These are phyloP conservation scores for Grosmannia clavigera DNA, from an alignment of 2,329 filamentous ascomycete species.

Conservation along the genomic window DNA sequence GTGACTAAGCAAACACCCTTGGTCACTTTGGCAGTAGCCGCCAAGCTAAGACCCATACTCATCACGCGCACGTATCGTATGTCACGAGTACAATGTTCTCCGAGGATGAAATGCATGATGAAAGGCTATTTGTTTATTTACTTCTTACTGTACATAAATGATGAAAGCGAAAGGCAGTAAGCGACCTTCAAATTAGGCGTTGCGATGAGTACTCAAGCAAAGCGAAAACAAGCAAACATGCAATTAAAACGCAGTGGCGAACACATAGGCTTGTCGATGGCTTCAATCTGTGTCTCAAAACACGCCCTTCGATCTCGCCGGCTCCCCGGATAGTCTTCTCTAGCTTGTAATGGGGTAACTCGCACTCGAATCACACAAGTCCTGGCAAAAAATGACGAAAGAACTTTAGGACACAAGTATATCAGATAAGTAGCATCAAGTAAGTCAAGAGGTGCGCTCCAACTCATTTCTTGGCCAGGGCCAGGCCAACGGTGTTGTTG, in stretches of 20 bases:
- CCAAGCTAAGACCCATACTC: background rate
- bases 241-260: background rate
- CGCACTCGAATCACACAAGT: background rate
- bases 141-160: background rate
- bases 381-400: background rate
- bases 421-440: background rate
- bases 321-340: background rate
- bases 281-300: background rate
- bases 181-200: background rate
- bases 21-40: background rate
- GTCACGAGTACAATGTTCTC: too few species aligned
- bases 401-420: background rate
- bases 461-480: slow-evolving; percentile 55
- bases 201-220: background rate
- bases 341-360: background rate
- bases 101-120: background rate
- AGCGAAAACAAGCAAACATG: background rate
- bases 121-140: background rate
- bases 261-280: background rate
- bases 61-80: too few species aligned
- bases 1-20: background rate
- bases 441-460: background rate
- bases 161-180: background rate
- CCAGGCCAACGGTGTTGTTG: slow-evolving; percentile 78
- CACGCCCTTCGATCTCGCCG: background rate